Conservation (phyloP, 1,284 basidiomycete species). For the Exsudoporus floridanus region DNA sequence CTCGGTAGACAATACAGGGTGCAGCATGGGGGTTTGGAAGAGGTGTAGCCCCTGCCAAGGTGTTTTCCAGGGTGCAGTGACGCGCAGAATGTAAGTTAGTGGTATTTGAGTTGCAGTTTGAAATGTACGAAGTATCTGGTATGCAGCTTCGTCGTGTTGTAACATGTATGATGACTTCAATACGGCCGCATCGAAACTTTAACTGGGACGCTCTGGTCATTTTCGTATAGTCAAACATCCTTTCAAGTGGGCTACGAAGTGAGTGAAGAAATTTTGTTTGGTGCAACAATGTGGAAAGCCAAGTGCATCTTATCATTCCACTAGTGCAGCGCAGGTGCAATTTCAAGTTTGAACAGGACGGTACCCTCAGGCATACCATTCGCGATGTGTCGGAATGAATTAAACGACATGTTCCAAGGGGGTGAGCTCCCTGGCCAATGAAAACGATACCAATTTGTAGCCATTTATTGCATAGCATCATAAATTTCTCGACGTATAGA, state of each 20-base stretch:
- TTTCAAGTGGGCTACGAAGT: too few relatives aligned
- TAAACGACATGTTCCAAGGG: too few relatives aligned
- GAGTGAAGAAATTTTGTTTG: neutral
- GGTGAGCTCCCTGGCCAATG: too few relatives aligned
- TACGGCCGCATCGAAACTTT: neutral
- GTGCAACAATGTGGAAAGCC: too few relatives aligned
- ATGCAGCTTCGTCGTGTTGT: neutral
- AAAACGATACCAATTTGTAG: too few relatives aligned
- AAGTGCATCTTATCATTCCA: too few relatives aligned
- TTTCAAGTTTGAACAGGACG: too few relatives aligned
- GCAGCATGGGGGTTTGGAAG: neutral
- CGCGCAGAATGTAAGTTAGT: neutral
- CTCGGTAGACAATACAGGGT: slow-evolving; percentile 14
- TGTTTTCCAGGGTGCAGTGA: neutral
- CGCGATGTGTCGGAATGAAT: too few relatives aligned
- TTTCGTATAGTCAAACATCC: neutral
- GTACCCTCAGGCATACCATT: too few relatives aligned
- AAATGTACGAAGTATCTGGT: neutral
- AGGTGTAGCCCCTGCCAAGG: neutral
- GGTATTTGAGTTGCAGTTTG: neutral
- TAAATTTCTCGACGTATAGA: too few relatives aligned
- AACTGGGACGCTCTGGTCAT: neutral
- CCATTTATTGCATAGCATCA: too few relatives aligned
- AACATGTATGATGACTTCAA: neutral
- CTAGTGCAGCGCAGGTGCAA: too few relatives aligned